Conservation (phyloP, 1,284 basidiomycete species). For the Athelia psychrophila region DNA sequence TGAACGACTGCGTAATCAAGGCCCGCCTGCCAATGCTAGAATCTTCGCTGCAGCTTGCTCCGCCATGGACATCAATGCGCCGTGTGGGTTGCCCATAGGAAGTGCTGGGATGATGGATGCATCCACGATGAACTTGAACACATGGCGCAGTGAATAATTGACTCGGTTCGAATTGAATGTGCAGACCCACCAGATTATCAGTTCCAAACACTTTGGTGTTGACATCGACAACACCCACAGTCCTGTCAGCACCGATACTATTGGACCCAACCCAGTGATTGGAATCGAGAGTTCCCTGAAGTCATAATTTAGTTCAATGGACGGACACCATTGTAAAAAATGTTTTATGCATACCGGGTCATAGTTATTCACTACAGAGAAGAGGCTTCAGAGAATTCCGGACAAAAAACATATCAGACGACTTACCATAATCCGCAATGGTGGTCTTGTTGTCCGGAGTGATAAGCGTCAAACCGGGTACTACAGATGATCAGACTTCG, state of each 20-base stretch:
- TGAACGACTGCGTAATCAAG: conserved; percentile 6
- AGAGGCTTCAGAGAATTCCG: neutral
- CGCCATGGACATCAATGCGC: conserved; percentile 21
- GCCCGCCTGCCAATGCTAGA: conserved; percentile 21
- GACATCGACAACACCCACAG: conserved; percentile 47
- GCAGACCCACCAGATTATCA: conserved; percentile 39
- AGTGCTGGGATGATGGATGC: conserved; percentile 7
- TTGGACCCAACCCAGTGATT: conserved; percentile 61
- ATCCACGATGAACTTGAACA: neutral
- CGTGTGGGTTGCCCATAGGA: conserved; percentile 21
- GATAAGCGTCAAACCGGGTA: conserved; percentile 49
- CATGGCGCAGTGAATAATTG: neutral
- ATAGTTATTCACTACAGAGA: conserved; percentile 43
- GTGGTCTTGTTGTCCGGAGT: conserved; percentile 58
- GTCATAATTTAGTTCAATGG: neutral
- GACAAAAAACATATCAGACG: too few species aligned
- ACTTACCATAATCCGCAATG: conserved; percentile 46
- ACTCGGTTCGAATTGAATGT: neutral
- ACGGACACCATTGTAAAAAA: neutral
- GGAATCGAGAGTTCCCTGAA: conserved; percentile 37
- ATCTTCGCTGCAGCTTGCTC: conserved; percentile 25
- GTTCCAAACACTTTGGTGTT: conserved; percentile 58
- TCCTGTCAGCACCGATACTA: conserved; percentile 38
- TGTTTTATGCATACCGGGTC: conserved; percentile 32
- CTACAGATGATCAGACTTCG: conserved; percentile 22